Percentiles rank a stretch among this genome's conserved stretches.
Evolutionary conservation across 805 yeast genomes (phyloP).

Genomic region (Kuraishia capsulata): DNA sequence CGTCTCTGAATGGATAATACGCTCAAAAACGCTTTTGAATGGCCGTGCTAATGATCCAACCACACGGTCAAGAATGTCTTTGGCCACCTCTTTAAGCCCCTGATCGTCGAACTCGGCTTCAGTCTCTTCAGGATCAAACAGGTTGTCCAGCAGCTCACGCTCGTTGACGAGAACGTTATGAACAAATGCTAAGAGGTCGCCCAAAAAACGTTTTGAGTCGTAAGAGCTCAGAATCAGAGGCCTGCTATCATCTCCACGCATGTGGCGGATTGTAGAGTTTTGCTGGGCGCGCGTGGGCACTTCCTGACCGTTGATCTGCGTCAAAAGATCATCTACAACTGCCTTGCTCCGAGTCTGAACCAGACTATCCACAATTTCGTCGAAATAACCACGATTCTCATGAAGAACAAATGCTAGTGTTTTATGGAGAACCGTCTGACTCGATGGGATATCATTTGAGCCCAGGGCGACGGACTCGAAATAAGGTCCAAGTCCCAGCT

Average conservation of each 20-base stretch:
- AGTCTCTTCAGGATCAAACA: constrained; percentile 30
- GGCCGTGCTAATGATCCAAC: constrained; percentile 51
- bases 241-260: constrained; percentile 11
- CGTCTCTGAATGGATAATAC: constrained; percentile 56
- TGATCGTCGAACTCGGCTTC: constrained; percentile 16
- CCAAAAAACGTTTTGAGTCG: constrained; percentile 75
- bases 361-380: constrained; percentile 52
- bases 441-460: constrained; percentile 8
- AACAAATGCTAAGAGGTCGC: constrained; percentile 82
- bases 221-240: constrained; percentile 62
- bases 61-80: constrained; percentile 35
- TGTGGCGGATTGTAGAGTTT: constrained; percentile 1
- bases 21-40: constrained; percentile 56
- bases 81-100: constrained; percentile 11
- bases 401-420: constrained; percentile 19
- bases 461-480: constrained; percentile 8
- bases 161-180: constrained; percentile 86
- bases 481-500: constrained; percentile 15
- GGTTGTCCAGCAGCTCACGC: constrained; percentile 57
- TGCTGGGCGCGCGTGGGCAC: constrained; percentile 5
- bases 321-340: constrained; percentile 58
- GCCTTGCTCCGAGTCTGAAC: constrained; percentile 58
- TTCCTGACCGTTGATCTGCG: constrained; percentile 35
- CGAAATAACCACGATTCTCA: constrained; percentile 40
- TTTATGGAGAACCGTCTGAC: constrained; percentile 14